A percentile compares a stretch with the other conserved stretches of the same genome.
phyloP scores from a whole-genome alignment of 306 rosid species.

The Oemleria cerasiformis region DNA sequence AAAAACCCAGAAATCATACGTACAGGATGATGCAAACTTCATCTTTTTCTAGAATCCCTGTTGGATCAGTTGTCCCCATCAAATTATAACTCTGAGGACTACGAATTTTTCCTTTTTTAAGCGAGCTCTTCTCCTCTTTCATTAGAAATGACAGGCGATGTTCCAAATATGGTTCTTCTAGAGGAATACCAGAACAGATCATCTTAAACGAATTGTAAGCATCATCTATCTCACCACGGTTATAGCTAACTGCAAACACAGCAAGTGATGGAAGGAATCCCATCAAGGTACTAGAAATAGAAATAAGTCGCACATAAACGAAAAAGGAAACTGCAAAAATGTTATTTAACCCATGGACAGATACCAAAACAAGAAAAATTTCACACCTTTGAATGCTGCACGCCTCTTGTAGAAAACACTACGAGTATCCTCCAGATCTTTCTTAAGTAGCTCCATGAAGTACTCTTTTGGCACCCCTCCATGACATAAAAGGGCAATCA shows the following conservation, averaged over 20 bases:
- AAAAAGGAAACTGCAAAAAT: background rate
- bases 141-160: constrained; percentile 35
- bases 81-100: constrained; percentile 54
- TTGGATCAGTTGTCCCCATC: constrained; percentile 90
- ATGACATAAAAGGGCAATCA: constrained; percentile 65
- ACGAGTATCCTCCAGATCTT: constrained; percentile 40
- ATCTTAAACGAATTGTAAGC: constrained; percentile 42
- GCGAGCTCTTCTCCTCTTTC: constrained; percentile 42
- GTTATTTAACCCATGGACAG: constrained; percentile 3
- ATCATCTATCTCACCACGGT: constrained; percentile 53
- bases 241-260: constrained; percentile 46
- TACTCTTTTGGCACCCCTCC: constrained; percentile 79
- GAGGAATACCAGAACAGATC: constrained; percentile 69
- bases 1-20: constrained; percentile 18
- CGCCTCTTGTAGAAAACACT: constrained; percentile 47
- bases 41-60: constrained; percentile 39
- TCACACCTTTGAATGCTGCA: constrained; percentile 58
- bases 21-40: constrained; percentile 81
- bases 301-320: constrained; percentile 7
- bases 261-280: constrained; percentile 11
- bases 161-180: constrained; percentile 68
- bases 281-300: background rate
- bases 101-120: constrained; percentile 48
- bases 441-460: constrained; percentile 48
- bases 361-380: constrained; percentile 5